Evolutionary conservation across 176 grass and related monocot species (phyloP).

Genomic region (Musa acuminata): DNA sequence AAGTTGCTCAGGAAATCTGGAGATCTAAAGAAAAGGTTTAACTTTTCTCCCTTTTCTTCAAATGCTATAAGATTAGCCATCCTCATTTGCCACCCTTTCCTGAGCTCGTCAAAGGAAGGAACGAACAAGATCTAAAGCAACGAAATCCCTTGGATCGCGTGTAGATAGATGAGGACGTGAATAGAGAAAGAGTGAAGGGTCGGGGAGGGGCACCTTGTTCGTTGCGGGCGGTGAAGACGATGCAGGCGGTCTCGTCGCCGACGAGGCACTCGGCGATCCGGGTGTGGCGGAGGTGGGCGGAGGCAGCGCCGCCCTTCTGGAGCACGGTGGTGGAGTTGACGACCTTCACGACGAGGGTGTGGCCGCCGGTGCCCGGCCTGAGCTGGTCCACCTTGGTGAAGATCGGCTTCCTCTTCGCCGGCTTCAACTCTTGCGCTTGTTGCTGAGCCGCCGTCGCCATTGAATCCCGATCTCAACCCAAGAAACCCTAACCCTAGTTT

Average conservation of each 20-base stretch:
- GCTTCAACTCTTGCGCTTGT: conserved; percentile 15
- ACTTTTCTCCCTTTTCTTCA: neutral
- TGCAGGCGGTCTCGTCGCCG: conserved; percentile 71
- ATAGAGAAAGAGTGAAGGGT: neutral
- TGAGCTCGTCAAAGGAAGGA: no score
- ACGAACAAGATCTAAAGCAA: no score
- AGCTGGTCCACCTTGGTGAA: conserved; percentile 85
- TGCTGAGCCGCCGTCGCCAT: conserved; percentile 40
- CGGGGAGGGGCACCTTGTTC: conserved; percentile 50
- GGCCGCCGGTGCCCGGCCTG: conserved; percentile 60
- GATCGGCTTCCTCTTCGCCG: conserved; percentile 68
- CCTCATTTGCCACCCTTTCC: neutral
- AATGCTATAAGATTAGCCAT: neutral
- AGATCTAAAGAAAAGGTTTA: neutral
- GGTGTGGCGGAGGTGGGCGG: conserved; percentile 38
- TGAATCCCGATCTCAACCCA: neutral
- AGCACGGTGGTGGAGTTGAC: conserved; percentile 32
- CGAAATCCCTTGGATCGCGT: neutral
- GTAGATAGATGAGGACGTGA: neutral
- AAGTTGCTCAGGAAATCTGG: neutral
- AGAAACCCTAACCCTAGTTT: neutral
- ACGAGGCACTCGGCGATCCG: conserved; percentile 84
- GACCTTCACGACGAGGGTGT: conserved; percentile 36
- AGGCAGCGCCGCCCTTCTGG: conserved; percentile 36
- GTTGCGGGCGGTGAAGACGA: conserved; percentile 84